Evolutionary conservation across 2,329 filamentous ascomycete genomes (phyloP), one percentile per base, ranked within the genome.

Genomic region (Ustulina deusta): DNA sequence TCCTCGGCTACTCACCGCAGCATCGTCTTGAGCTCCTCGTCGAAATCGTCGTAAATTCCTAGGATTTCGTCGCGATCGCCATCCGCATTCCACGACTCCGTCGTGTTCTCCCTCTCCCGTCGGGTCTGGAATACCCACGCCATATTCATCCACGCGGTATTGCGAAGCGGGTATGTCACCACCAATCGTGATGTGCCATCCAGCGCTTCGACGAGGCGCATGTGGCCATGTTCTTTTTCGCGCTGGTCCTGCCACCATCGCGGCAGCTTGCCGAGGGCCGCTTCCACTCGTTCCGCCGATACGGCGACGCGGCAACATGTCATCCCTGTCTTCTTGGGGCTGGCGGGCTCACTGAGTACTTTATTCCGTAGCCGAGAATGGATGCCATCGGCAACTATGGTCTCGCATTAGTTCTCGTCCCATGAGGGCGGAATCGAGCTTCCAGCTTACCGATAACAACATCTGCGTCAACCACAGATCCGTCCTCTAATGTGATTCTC

Each of bases 261-360:
- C 0, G 73, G 72, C 10, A 75, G 49, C 34, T 52, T 38, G 2
- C 72, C 71, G 17, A 74, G 69, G 5, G 69, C 71, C 13, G 69
- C 57, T 29, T 68, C 68, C 9, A 71, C 72, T 46, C 70, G 20
- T 25, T 70, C 69, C 1, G 69, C 70, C 13, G 68, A 69, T 9
- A 75, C 67, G 1, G 69, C 69, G 27, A 74, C 62, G n/a, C 73
- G 73, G 27, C 59, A 74, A 48, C 72, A 74, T 4, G 72, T 73
- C 38, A 74, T n/a, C 0, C 72, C 72, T 15, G 64, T 72, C 66
- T 73, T 75, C 49, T 66, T 44, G 15, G 73, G 44, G 7, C 42
- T 64, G n/a, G 61, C 56, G 9, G 61, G 68, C 15, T 69, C 51
- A 20, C 69, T 63, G n/a, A 69, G 66, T 38, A 75, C 69, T 22